phyloP scores from a whole-genome alignment of 768 basidiomycete genomes.

The Agaricus sinodeliciosus region DNA sequence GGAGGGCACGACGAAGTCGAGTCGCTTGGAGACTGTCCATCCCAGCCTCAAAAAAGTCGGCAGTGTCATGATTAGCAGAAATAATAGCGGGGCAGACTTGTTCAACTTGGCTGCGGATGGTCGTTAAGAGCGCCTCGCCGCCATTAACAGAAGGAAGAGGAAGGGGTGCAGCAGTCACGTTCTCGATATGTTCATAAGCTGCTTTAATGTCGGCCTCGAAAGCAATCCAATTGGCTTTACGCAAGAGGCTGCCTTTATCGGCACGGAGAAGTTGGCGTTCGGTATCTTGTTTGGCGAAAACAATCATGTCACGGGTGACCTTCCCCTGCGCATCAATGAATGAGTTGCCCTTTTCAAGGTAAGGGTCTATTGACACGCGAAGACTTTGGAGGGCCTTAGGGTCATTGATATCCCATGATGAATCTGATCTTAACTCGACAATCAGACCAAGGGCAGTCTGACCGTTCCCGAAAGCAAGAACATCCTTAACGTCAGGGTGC shows the following conservation, averaged over 20 bases:
- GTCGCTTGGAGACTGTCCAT: conserved; percentile 35
- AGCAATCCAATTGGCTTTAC: conserved; percentile 23
- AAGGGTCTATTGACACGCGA: conserved; percentile 20
- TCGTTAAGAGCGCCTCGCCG: conserved; percentile 16
- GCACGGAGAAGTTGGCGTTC: conserved; percentile 26
- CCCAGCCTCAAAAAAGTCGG: conserved; percentile 33
- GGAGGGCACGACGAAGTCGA: conserved; percentile 24
- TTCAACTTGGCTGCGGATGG: conserved; percentile 18
- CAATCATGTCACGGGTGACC: conserved; percentile 30
- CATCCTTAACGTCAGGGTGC: conserved; percentile 30
- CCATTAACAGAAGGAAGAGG: conserved; percentile 17
- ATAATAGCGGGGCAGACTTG: conserved; percentile 12
- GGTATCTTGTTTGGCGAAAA: conserved; percentile 24
- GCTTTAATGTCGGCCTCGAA: conserved; percentile 29
- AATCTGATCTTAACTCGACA: conserved; percentile 22
- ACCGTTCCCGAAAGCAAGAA: conserved; percentile 30
- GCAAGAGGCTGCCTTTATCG: conserved; percentile 31
- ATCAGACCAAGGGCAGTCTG: conserved; percentile 29
- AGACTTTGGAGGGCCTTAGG: conserved; percentile 15
- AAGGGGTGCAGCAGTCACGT: conserved; percentile 17
- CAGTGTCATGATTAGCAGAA: conserved; percentile 14
- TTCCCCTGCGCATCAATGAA: conserved; percentile 31
- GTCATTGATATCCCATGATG: conserved; percentile 13
- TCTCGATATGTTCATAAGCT: conserved; percentile 24
- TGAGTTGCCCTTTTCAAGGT: conserved; percentile 27